Percentiles rank a stretch among this genome's conserved stretches.
These are phyloP conservation scores for Lavandula angustifolia DNA, from an alignment of 257 asterid genomes.

Conservation along the genomic window DNA sequence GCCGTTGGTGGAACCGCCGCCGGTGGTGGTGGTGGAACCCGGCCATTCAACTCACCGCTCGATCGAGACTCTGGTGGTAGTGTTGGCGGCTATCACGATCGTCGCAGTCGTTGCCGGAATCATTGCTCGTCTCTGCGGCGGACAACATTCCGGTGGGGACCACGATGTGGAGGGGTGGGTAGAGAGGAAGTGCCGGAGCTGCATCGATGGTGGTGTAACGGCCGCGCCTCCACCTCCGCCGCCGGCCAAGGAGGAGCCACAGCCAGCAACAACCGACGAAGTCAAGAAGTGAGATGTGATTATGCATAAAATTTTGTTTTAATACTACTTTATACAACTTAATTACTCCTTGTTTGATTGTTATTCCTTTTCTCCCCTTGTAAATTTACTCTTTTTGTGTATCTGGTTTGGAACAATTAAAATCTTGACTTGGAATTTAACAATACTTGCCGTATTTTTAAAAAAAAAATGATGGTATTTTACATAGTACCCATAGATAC, in stretches of 20 bases:
- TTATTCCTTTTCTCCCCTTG: too few species aligned
- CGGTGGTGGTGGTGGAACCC: slow-evolving; percentile 36
- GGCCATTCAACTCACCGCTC: slow-evolving; percentile 55
- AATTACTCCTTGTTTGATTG: background rate
- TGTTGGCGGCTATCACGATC: slow-evolving; percentile 69
- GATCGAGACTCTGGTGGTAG: slow-evolving; percentile 75
- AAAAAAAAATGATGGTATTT: too few species aligned
- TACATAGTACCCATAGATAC: too few species aligned
- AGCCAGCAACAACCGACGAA: slow-evolving; percentile 36
- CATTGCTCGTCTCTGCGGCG: slow-evolving; percentile 77
- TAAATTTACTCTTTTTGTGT: background rate
- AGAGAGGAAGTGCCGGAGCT: slow-evolving; percentile 68
- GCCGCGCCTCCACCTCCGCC: slow-evolving; percentile 33
- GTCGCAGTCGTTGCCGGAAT: slow-evolving; percentile 69
- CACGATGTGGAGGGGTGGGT: slow-evolving; percentile 88
- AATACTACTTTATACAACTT: background rate
- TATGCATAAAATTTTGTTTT: slow-evolving; percentile 13
- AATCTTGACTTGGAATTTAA: too few species aligned
- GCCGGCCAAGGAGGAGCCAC: slow-evolving; percentile 39
- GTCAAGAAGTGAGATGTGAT: slow-evolving; percentile 32
- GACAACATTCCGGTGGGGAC: slow-evolving; percentile 68
- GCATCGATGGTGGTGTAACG: slow-evolving; percentile 58
- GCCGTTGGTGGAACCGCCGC: slow-evolving; percentile 62
- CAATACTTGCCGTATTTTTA: too few species aligned
- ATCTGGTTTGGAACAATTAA: too few species aligned